Evolutionary conservation across 768 basidiomycete species (phyloP), one percentile per base, ranked within the genome.

Genomic region (Boletales sp.): DNA sequence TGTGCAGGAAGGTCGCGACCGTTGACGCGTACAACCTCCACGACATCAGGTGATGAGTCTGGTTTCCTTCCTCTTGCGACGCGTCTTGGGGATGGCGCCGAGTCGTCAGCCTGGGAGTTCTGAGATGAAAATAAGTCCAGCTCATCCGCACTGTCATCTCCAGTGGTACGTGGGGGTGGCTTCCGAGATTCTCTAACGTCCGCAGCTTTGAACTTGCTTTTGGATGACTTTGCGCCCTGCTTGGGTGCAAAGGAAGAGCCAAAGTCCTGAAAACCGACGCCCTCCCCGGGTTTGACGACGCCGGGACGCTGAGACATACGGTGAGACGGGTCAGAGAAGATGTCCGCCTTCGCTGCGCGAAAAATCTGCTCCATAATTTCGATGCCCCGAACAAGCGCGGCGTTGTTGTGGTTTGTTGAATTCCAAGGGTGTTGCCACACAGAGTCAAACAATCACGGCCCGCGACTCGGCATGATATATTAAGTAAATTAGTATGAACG

Each of bases 361-460:
- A 3, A 31, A 14, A 69, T n/a, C 13, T 11, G 43, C 38, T 68
- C 66, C 66, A 68, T 69, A n/a, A n/a, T 39, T 27, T 21, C 40
- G 12, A n/a, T 46, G 43, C 43, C 45, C 40, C 44, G 45, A 35
- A 48, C 57, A 48, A 6, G 35, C 53, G 54, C 42, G 55, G 57
- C 57, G 64, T 68, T 66, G 56, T 66, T 66, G 63, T 62, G 37
- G 31, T 51, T 14, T 67, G 53, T 66, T 68, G 43, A 19, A 56
- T 64, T 60, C 27, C 13, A 47, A 66, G 35, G 67, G 34, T 38
- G 30, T 53, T 61, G 56, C 52, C 52, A 59, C 38, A 64, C 51
- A 54, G 30, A 10, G 13, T 12, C 54, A 64, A 60, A 64, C 13
- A 50, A 37, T 3, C 5, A 12, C 32, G 46, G 44, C 35, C 24